phyloP scores from a whole-genome alignment of 2,329 filamentous ascomycete genomes.

The Nothophoma quercina region DNA sequence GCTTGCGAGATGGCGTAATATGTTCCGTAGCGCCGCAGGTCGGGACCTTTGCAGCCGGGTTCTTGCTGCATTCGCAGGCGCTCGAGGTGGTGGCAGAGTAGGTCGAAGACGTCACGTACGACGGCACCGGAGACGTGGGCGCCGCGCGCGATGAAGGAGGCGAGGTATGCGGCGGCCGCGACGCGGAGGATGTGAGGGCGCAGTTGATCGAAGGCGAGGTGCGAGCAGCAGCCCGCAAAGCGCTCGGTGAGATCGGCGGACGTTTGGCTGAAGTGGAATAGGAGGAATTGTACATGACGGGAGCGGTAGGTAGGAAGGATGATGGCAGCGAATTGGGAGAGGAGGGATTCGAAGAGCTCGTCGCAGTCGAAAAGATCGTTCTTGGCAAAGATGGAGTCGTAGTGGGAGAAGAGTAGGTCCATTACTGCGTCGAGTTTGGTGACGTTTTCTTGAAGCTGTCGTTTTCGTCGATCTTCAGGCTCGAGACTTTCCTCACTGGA shows the following conservation, averaged over 20 bases:
- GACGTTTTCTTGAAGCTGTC: conserved; percentile 79
- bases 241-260: conserved; percentile 79
- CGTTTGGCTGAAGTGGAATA: conserved; percentile 93
- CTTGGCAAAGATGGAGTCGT: conserved; percentile 74
- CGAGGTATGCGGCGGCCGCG: conserved; percentile 88
- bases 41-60: conserved; percentile 78
- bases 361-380: conserved; percentile 72
- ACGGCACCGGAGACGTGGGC: conserved; percentile 78
- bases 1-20: conserved; percentile 93
- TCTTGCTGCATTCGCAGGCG: conserved; percentile 77
- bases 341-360: conserved; percentile 77
- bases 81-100: conserved; percentile 80
- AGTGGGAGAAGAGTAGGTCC: conserved; percentile 85
- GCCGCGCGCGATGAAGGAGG: conserved; percentile 91
- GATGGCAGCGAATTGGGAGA: conserved; percentile 85
- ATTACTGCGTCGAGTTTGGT: conserved; percentile 91
- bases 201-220: conserved; percentile 72
- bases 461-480: conserved; percentile 67
- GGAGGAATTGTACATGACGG: conserved; percentile 90
- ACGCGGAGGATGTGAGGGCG: conserved; percentile 76
- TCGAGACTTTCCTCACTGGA: conserved; percentile 68
- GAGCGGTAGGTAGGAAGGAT: conserved; percentile 92
- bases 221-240: conserved; percentile 80
- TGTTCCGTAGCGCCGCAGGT: conserved; percentile 80
- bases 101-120: conserved; percentile 82